Evolutionary conservation across 345 rosid species (phyloP).

Genomic region (Salix brachista): DNA sequence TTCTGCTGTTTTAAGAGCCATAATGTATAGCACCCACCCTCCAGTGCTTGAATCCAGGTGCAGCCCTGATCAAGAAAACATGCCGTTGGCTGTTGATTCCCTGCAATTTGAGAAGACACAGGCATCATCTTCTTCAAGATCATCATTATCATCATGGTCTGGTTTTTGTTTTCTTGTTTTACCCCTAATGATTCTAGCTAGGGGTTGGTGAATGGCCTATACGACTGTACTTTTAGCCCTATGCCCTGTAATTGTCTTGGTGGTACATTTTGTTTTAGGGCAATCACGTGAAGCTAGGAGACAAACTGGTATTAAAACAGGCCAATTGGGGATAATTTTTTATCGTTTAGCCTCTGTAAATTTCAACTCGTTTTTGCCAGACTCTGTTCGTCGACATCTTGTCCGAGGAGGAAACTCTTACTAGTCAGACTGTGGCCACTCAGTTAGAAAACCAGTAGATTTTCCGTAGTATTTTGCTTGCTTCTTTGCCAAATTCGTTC

Average conservation of each 20-base stretch:
- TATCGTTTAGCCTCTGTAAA: slow-evolving; percentile 23
- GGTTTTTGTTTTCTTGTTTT: slow-evolving; percentile 29
- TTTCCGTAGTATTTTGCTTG: background rate
- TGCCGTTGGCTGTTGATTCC: slow-evolving; percentile 99
- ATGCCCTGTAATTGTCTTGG: slow-evolving; percentile 8
- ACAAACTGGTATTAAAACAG: slow-evolving; percentile 22
- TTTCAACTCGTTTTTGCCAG: slow-evolving; percentile 2
- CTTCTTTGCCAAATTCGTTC: background rate
- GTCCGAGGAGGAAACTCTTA: background rate
- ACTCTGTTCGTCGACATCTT: background rate
- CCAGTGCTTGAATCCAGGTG: slow-evolving; percentile 64
- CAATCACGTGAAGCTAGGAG: slow-evolving; percentile 47
- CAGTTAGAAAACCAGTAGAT: background rate
- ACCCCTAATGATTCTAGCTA: slow-evolving; percentile 28
- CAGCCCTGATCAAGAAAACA: slow-evolving; percentile 98
- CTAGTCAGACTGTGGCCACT: background rate
- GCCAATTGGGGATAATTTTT: slow-evolving; percentile 7
- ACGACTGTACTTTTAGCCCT: background rate
- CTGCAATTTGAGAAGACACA: slow-evolving; percentile 58
- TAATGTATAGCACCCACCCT: slow-evolving; percentile 85
- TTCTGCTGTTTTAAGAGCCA: slow-evolving; percentile 87
- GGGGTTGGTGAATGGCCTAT: background rate
- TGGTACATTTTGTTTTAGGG: background rate
- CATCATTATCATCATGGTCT: slow-evolving; percentile 13
- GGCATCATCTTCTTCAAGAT: slow-evolving; percentile 30